Evolutionary conservation across 305 asterid species (phyloP).

Genomic region (Fraxinus sp.): DNA sequence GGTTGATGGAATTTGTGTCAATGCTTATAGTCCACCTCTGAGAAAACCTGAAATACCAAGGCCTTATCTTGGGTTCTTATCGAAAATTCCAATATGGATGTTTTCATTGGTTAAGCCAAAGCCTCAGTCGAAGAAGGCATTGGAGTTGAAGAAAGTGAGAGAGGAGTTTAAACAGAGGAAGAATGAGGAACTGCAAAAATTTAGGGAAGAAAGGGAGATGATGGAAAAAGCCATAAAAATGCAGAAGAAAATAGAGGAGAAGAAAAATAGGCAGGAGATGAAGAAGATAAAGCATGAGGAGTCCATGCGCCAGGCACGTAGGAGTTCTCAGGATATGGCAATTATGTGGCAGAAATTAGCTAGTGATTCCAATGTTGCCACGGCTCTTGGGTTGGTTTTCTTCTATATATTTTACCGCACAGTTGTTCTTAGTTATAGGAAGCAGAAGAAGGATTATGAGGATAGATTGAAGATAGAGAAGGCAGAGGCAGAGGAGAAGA

Average conservation of each 20-base stretch:
- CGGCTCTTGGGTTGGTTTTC: slow-evolving; percentile 73
- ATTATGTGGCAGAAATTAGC: slow-evolving; percentile 69
- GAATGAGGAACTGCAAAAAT: slow-evolving; percentile 47
- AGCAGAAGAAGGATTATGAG: slow-evolving; percentile 89
- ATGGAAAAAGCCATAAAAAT: slow-evolving; percentile 53
- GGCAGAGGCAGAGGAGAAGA: slow-evolving; percentile 95
- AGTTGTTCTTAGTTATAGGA: slow-evolving; percentile 78
- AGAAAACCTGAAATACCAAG: slow-evolving; percentile 63
- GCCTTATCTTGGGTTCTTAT: slow-evolving; percentile 68
- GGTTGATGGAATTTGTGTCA: slow-evolving; percentile 68
- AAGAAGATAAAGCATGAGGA: slow-evolving; percentile 46
- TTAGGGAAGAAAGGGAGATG: slow-evolving; percentile 51
- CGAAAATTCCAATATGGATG: slow-evolving; percentile 51
- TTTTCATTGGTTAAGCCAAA: slow-evolving; percentile 55
- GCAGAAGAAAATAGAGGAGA: slow-evolving; percentile 76
- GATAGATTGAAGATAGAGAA: slow-evolving; percentile 88
- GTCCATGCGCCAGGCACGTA: slow-evolving; percentile 52
- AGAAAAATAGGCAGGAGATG: slow-evolving; percentile 59
- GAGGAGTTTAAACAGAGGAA: slow-evolving; percentile 56
- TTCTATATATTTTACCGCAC: slow-evolving; percentile 71
- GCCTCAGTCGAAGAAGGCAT: slow-evolving; percentile 77
- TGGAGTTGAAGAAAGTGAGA: slow-evolving; percentile 78
- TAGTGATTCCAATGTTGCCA: slow-evolving; percentile 59
- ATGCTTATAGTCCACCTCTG: slow-evolving; percentile 79
- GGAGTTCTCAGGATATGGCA: slow-evolving; percentile 51